Base-by-base conservation (phyloP, 805 yeast genomes). In the Candida nonsorbophila region DNA sequence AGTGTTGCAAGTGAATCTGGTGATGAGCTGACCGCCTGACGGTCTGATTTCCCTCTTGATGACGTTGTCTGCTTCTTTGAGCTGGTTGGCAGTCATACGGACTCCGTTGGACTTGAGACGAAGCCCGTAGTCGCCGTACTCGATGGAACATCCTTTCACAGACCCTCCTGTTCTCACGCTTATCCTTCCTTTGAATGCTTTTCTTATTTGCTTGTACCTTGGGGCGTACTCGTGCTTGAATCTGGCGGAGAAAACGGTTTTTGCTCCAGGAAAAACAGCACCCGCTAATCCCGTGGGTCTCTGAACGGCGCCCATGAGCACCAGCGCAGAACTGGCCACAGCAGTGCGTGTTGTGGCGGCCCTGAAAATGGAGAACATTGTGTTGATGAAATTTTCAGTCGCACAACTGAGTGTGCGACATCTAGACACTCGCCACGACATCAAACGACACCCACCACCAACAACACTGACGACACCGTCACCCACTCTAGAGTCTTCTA, bases 121-220 rank as follows among this genome's bases (percentile, higher is more conserved):
- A 40, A 90, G 67, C 12, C 97, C 98, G 54, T 74, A 86, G 11
- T 73, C 67, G 16, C 98, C 98, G 44, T 79, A 83, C 36, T 75
- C 77, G 19, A 92, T 54, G 3, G 84, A 72, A 27, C 90, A 81
- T 17, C 98, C 98, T 53, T 84, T 87, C 30, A 74, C 69, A 3
- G 97, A 87, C 2, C 97, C 97, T 29, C 98, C 98, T 9, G 83
- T 84, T 56, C 95, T 81, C 7, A 88, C 96, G 1, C 94, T 75
- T 5, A 92, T 96, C 44, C 97, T 71, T 16, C 98, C 98, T 55
- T 92, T 92, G 58, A 84, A 87, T 27, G 85, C 84, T 57, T 90
- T 90, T 45, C 74, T 69, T 27, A 77, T 63, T 33, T 65, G 62
- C 43, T 73, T 77, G 53, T 67, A 79, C 46, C 90, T 68, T 22